Conservation (phyloP, 257 asterid species). For the Solanum boliviense region DNA sequence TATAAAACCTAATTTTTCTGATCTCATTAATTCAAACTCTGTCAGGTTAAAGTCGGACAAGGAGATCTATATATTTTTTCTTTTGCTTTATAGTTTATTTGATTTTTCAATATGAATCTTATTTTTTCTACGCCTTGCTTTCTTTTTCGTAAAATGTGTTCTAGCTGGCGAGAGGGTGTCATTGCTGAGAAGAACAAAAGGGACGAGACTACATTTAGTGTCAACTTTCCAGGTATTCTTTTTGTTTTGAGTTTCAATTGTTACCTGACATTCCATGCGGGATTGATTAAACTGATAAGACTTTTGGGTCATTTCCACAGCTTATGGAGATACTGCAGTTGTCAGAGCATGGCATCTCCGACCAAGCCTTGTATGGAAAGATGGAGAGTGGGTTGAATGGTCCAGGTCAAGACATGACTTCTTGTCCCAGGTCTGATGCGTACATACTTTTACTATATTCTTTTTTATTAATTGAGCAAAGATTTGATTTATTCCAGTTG, state of each 20-base stretch:
- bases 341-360: constrained; percentile 79
- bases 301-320: constrained; percentile 25
- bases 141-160: not conserved
- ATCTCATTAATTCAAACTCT: not conserved
- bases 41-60: not conserved
- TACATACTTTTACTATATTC: not conserved
- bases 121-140: constrained; percentile 1
- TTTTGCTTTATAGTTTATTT: not conserved
- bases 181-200: constrained; percentile 56
- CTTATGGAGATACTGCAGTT: constrained; percentile 40
- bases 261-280: not conserved
- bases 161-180: constrained; percentile 94
- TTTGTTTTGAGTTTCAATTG: not conserved
- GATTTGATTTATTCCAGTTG: not conserved
- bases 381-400: constrained; percentile 81
- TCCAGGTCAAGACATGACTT: constrained; percentile 32
- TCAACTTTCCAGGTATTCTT: constrained; percentile 75
- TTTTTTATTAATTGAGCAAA: not conserved
- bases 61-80: not conserved
- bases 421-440: constrained; percentile 42
- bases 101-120: not conserved
- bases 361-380: constrained; percentile 73
- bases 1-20: not conserved
- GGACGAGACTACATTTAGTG: constrained; percentile 47
- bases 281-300: not conserved